phyloP scores from a whole-genome alignment of 441 rosid genomes.

The Adansonia madagascariensis region DNA sequence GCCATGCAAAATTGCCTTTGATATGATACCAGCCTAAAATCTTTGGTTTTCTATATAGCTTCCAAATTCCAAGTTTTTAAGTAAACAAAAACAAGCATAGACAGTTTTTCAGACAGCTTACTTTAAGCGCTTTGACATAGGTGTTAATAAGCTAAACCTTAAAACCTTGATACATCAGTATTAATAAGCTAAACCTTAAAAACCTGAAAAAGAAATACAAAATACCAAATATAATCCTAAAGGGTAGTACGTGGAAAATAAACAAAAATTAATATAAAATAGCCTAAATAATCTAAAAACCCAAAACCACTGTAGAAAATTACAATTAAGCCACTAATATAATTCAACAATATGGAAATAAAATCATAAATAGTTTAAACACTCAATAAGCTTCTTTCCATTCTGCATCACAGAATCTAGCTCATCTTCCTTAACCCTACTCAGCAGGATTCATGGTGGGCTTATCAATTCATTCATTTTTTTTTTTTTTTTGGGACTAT shows the following conservation, averaged over 20 bases:
- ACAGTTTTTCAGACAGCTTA: no score
- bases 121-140: no score
- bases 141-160: background rate
- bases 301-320: background rate
- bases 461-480: no score
- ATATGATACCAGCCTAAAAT: background rate
- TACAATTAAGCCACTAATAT: background rate
- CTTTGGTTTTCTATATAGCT: background rate
- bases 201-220: background rate
- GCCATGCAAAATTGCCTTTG: slow-evolving; percentile 11
- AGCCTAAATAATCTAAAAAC: no score
- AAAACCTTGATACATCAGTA: background rate
- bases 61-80: background rate
- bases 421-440: background rate
- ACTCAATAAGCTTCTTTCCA: background rate
- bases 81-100: slow-evolving; percentile 11
- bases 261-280: no score
- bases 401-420: background rate
- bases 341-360: background rate
- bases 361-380: background rate
- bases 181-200: background rate
- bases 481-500: background rate
- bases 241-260: no score
- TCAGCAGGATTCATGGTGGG: background rate
- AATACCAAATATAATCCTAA: background rate